Percentiles rank a stretch among this genome's conserved stretches.
Conservation (phyloP, 257 asterid species). For the Oldenlandia corymbosa region DNA sequence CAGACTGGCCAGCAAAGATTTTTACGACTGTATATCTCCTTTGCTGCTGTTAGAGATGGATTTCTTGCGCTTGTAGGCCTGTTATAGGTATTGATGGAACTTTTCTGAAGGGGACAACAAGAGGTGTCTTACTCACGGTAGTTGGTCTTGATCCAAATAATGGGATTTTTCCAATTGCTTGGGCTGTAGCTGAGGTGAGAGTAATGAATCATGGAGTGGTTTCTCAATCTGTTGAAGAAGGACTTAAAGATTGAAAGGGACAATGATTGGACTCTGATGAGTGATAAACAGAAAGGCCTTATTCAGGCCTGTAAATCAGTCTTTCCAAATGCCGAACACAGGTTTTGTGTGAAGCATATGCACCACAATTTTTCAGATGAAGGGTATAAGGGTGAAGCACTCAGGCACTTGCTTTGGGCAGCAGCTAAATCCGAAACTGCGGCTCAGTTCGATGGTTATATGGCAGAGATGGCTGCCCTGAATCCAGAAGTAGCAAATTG, state of each 20-base stretch:
- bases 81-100: background rate
- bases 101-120: background rate
- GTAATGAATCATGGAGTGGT: background rate
- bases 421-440: background rate
- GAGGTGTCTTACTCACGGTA: background rate
- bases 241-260: background rate
- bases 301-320: background rate
- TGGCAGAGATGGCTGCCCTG: background rate
- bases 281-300: conserved; percentile 6
- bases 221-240: background rate
- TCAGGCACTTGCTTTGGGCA: background rate
- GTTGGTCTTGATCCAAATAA: background rate
- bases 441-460: background rate
- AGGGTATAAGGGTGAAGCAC: background rate
- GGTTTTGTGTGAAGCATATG: conserved; percentile 1
- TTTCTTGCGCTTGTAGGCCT: background rate
- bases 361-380: background rate
- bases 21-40: background rate
- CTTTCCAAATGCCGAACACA: background rate
- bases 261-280: conserved; percentile 5
- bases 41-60: background rate
- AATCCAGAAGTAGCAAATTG: background rate
- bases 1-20: background rate
- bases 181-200: background rate
- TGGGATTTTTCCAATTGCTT: background rate